Base-by-base conservation (phyloP, 192 early-diverging fungal genomes). In the Backusella circina region DNA sequence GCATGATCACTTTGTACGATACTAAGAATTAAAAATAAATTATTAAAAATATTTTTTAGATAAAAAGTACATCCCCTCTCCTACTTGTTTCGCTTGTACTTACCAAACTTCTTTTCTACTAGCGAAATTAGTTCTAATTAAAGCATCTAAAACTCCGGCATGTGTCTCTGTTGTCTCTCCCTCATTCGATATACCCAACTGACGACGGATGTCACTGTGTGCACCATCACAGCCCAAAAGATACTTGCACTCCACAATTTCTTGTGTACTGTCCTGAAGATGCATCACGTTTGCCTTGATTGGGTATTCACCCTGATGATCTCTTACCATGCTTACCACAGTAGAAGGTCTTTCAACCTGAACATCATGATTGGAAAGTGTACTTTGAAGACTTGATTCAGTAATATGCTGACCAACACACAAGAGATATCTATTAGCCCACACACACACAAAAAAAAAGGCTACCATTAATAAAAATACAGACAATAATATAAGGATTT, bases 401-500 rank as follows among this genome's bases (percentile, higher is more conserved):
- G 79, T 80, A 68, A 80, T 80, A 44, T 80, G 79, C n/a, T 80
- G 79, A 16, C 75, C 79, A 31, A 80, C 79, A 72, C 79, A 75
- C 1, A 75, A 39, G 10, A 80, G 36, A 38, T 76, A 75, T 65
- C 78, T 79, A 35, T 44, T 10, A 12, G 32, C 8, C 57, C 37
- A 16, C 0, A 8, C 26, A 6, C 12, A 21, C 13, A n/a, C n/a
- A n/a, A n/a, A n/a, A n/a, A n/a, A n/a, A n/a, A n/a, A n/a, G 21
- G 67, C 0, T 21, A 67, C 8, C 21, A 26, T 36, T 6, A 64
- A 28, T 31, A 57, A 16, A 18, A 12, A 4, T n/a, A 12, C 7
- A 4, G 32, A 13, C 9, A 2, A n/a, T 36, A 4, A 13, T 5
- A 47, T 47, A 47, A 47, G 18, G 5, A 47, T 47, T n/a, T n/a